Conservation (phyloP, 352 stramenopile species). For the Phytopythium boreale region DNA sequence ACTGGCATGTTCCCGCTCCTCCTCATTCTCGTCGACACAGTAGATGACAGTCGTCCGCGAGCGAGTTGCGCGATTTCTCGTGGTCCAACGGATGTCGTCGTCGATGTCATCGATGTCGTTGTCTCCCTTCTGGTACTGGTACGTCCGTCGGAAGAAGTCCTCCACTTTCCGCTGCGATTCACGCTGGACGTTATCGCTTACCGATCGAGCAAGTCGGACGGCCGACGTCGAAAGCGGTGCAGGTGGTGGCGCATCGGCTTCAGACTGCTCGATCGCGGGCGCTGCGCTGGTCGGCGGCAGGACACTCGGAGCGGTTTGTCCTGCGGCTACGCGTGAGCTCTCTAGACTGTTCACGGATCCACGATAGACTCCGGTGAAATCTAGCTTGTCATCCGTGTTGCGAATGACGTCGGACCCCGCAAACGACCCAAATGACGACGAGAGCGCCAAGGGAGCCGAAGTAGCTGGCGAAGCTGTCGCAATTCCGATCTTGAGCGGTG, state of each 20-base stretch:
- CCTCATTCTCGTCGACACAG: constrained; percentile 19
- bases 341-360: constrained; percentile 30
- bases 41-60: constrained; percentile 29
- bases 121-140: constrained; percentile 20
- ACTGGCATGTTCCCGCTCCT: constrained; percentile 2
- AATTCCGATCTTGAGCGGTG: constrained; percentile 23
- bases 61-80: constrained; percentile 17
- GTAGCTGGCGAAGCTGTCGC: constrained; percentile 8
- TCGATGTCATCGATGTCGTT: constrained; percentile 19
- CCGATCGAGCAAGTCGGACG: constrained; percentile 18
- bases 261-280: neutral
- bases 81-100: constrained; percentile 14
- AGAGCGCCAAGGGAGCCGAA: constrained; percentile 13
- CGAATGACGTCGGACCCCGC: constrained; percentile 7
- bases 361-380: constrained; percentile 54
- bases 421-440: constrained; percentile 22
- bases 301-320: neutral
- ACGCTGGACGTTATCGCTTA: constrained; percentile 36
- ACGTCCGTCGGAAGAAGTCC: constrained; percentile 45
- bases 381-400: constrained; percentile 28
- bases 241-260: neutral
- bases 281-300: neutral
- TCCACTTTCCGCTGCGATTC: constrained; percentile 41
- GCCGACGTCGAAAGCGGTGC: neutral
- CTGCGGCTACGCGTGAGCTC: constrained; percentile 2